Percentiles rank a stretch among this genome's conserved stretches.
Evolutionary conservation across 2,329 filamentous ascomycete genomes (phyloP).

Genomic region (Fusarium pseudonygamai): DNA sequence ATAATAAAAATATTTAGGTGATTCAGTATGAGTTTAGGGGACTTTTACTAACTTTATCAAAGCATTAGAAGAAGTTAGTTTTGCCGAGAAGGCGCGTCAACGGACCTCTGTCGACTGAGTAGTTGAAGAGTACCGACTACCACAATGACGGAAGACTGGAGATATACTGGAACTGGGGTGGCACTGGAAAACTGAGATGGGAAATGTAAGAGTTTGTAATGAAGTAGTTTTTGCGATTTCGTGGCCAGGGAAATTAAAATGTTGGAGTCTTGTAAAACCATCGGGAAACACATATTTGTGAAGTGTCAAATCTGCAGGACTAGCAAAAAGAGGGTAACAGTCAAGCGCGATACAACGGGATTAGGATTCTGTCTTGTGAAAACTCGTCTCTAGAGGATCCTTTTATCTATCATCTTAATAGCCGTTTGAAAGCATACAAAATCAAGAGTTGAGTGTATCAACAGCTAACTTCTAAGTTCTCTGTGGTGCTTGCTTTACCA

Average conservation of each 20-base stretch:
- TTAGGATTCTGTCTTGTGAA: accelerated
- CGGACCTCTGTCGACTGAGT: too few relatives aligned
- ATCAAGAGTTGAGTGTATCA: accelerated
- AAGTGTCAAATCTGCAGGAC: not conserved
- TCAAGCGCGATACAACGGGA: not conserved
- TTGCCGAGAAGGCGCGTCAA: too few relatives aligned
- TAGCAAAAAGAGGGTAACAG: accelerated
- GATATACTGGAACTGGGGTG: not conserved
- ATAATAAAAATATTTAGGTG: too few relatives aligned
- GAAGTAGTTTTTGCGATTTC: not conserved
- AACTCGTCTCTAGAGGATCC: accelerated
- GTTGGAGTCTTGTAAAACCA: not conserved
- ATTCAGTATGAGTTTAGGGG: too few relatives aligned
- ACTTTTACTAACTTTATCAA: too few relatives aligned
- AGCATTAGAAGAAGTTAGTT: too few relatives aligned
- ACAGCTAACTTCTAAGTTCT: too few relatives aligned
- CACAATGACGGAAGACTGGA: not conserved
- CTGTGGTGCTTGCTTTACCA: not conserved
- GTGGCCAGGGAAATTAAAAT: too few relatives aligned
- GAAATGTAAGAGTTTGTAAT: not conserved
- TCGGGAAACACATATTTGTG: accelerated
- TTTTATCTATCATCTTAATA: accelerated
- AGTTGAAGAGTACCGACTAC: not conserved
- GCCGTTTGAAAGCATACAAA: accelerated
- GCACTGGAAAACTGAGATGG: too few relatives aligned